Conservation (phyloP, 306 rosid species). For the Albizia julibrissin region DNA sequence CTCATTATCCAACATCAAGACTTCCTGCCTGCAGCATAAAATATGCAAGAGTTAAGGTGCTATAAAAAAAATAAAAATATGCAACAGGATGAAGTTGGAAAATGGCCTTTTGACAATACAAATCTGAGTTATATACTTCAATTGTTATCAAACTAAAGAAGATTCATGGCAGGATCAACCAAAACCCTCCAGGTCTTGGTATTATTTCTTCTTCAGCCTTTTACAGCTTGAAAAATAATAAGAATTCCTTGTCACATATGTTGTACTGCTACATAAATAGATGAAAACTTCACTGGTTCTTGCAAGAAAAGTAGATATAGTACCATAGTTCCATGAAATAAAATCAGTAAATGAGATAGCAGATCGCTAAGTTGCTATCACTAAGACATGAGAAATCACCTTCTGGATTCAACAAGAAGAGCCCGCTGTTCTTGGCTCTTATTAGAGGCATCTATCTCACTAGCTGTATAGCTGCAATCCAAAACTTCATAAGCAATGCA, state of each 20-base stretch:
- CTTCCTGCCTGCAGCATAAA: constrained; percentile 78
- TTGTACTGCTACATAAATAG: background rate
- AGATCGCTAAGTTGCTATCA: constrained; percentile 6
- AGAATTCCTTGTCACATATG: background rate
- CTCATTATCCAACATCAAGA: constrained; percentile 81
- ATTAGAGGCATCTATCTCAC: constrained; percentile 60
- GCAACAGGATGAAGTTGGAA: constrained; percentile 19
- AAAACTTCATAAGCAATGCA: constrained; percentile 24
- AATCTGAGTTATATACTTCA: background rate
- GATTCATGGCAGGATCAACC: constrained; percentile 7
- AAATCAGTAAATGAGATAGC: background rate
- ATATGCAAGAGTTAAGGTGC: constrained; percentile 27
- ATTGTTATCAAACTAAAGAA: constrained; percentile 20
- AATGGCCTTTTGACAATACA: constrained; percentile 20
- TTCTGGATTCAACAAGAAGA: constrained; percentile 79
- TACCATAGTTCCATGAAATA: background rate
- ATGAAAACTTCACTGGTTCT: background rate
- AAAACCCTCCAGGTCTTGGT: background rate
- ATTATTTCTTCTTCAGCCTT: constrained; percentile 22
- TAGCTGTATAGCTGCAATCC: constrained; percentile 65
- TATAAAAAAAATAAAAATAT: constrained; percentile 20
- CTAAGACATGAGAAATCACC: constrained; percentile 49
- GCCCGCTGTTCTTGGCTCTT: constrained; percentile 77
- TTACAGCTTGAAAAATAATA: background rate
- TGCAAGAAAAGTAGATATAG: background rate